Conservation (phyloP, 441 rosid species). For the Corymbia citriodora region DNA sequence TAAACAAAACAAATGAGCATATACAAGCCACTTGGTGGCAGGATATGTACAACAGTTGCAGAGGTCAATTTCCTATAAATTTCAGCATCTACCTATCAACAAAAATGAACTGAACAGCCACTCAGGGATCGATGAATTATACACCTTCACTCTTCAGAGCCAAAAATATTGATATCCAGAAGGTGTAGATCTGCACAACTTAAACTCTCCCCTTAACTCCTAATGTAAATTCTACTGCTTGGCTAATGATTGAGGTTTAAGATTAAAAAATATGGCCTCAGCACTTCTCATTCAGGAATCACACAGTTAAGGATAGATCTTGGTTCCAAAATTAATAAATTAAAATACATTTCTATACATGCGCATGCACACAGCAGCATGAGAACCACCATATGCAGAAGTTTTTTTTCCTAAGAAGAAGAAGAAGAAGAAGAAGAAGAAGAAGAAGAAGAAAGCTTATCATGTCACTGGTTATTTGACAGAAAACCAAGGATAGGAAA, state of each 20-base stretch:
- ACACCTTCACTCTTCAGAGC: background rate
- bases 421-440: background rate
- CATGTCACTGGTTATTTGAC: background rate
- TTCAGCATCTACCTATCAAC: background rate
- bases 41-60: background rate
- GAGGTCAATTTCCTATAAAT: background rate
- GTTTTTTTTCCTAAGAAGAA: background rate
- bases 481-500: background rate
- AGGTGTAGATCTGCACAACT: background rate
- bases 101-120: background rate
- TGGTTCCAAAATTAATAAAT: background rate
- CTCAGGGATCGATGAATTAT: background rate
- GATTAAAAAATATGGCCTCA: background rate
- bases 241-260: background rate
- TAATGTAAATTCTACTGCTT: background rate
- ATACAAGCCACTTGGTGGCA: background rate
- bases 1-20: background rate
- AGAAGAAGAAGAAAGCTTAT: background rate
- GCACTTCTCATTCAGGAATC: background rate
- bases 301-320: background rate
- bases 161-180: background rate
- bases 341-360: background rate
- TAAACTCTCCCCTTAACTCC: background rate
- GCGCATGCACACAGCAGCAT: accelerated
- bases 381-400: background rate